Base-by-base conservation (phyloP, 2,329 filamentous ascomycete genomes). In the Venturia nashicola region DNA sequence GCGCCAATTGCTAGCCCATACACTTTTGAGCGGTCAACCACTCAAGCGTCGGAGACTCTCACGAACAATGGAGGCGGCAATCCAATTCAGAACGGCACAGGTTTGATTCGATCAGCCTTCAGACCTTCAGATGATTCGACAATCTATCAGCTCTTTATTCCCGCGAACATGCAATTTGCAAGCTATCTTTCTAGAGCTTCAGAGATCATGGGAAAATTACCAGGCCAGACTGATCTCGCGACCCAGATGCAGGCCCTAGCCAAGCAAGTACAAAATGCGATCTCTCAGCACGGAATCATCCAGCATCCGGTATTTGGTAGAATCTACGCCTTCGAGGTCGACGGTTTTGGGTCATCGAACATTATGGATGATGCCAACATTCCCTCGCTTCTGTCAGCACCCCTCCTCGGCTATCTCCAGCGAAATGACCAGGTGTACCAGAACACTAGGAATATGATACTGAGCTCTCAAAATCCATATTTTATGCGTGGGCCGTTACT, bases 321-420 rank as follows among this genome's bases (percentile, higher is more conserved):
- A 36, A 71, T 80, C 23, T 81, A 79, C 65, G 78, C 79, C 16
- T 80, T 75, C 65, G 79, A 81, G 67, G 72, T 80, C 34, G 79
- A 81, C 65, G 78, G 78, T 27, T 79, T 75, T 67, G 74, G 74
- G 55, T 71, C 70, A 16, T 71, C 73, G 63, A 86, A 83, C 67
- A 77, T 87, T 61, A 89, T 89, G 86, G 87, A 89, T 69, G 86
- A 89, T 65, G 86, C 86, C 40, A 89, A 89, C 67, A 84, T 89
- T 60, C 86, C 87, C 0, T 86, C 82, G 14, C 79, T 89, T 3
- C 79, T 89, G 48, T 83, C 83, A 1, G 80, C 86, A 32, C 86
- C 86, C 0, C 83, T 88, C 69, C 76, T 87, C 62, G 83, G 84
- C 9, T 89, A 85, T 65, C 68, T 76, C 0, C 70, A 76, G 51